Evolutionary conservation across 2,329 filamentous ascomycete species (phyloP).

Genomic region (Neopestalotiopsis sp.): DNA sequence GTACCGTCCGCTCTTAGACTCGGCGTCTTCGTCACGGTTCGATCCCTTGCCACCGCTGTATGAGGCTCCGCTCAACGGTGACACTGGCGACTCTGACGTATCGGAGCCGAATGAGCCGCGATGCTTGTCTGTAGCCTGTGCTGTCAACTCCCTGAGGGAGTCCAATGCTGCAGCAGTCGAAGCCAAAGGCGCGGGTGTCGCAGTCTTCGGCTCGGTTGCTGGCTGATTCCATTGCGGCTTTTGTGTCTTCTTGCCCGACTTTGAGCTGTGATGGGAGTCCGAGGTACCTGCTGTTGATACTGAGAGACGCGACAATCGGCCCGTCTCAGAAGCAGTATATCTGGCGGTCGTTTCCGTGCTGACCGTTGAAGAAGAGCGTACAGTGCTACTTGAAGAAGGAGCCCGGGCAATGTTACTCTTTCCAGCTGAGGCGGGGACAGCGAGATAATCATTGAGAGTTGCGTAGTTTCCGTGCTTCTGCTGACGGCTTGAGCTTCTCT

Average conservation of each 20-base stretch:
- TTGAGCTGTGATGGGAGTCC: conserved; percentile 34
- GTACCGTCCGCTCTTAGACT: conserved; percentile 46
- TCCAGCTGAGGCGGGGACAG: conserved; percentile 41
- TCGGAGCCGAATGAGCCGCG: conserved; percentile 40
- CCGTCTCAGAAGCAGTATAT: conserved; percentile 21
- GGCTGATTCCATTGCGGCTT: conserved; percentile 25
- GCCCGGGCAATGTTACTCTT: conserved; percentile 27
- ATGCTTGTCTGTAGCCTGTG: background rate
- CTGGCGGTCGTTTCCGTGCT: conserved; percentile 27
- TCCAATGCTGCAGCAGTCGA: conserved; percentile 31
- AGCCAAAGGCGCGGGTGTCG: conserved; percentile 42
- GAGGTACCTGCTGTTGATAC: conserved; percentile 42
- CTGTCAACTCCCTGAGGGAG: background rate
- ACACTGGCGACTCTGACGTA: conserved; percentile 56
- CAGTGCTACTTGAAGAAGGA: conserved; percentile 30
- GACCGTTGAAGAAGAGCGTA: conserved; percentile 31
- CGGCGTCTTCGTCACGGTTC: conserved; percentile 17
- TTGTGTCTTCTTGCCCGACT: conserved; percentile 31
- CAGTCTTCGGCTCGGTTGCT: conserved; percentile 46
- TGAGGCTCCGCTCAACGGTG: conserved; percentile 58
- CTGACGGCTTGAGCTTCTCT: conserved; percentile 33
- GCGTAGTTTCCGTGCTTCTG: conserved; percentile 48
- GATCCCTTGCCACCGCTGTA: conserved; percentile 31
- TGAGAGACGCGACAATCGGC: conserved; percentile 42
- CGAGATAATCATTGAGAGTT: conserved; percentile 47